These are phyloP conservation scores for Trypanosoma lewisi DNA, from an alignment of 208 protist species.

Conservation along the genomic window DNA sequence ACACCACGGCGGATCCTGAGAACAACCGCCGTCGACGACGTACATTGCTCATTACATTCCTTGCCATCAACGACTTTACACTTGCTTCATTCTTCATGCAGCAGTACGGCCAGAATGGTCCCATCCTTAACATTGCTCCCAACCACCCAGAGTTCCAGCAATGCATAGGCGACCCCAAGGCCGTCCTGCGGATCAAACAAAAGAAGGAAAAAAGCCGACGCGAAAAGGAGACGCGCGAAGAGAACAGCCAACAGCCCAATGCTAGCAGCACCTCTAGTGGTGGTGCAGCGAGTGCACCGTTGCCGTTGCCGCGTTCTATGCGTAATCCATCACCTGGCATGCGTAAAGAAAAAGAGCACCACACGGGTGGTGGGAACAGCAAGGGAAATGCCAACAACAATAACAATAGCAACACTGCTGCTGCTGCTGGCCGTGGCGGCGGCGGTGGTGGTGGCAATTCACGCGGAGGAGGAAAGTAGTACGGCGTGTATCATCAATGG, in stretches of 20 bases:
- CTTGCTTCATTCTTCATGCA: slow-evolving; percentile 66
- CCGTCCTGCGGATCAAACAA: slow-evolving; percentile 51
- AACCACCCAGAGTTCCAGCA: slow-evolving; percentile 56
- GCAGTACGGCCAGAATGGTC: slow-evolving; percentile 68
- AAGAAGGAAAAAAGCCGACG: slow-evolving; percentile 32
- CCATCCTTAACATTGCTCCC: slow-evolving; percentile 58
- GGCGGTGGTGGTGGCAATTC: slow-evolving; percentile 6
- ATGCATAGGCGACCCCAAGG: slow-evolving; percentile 18
- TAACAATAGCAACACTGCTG: not conserved
- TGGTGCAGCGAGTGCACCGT: not conserved
- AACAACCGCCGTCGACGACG: slow-evolving; percentile 12
- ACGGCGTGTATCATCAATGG: slow-evolving; percentile 2
- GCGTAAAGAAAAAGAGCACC: slow-evolving; percentile 6
- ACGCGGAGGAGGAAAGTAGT: not conserved
- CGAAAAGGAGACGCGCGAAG: slow-evolving; percentile 20
- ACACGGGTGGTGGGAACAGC: slow-evolving; percentile 13
- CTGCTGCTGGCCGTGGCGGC: slow-evolving; percentile 8
- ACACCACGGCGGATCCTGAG: slow-evolving; percentile 68
- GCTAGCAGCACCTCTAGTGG: slow-evolving; percentile 1
- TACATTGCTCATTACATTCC: slow-evolving; percentile 55
- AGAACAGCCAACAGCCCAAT: not conserved
- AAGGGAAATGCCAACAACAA: slow-evolving; percentile 11
- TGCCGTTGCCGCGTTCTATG: slow-evolving; percentile 23
- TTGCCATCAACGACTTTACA: slow-evolving; percentile 54
- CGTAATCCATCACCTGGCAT: not conserved